Evolutionary conservation across 805 yeast species (phyloP), one percentile per base, ranked within the genome.

Genomic region (Blastobotrys robertii): DNA sequence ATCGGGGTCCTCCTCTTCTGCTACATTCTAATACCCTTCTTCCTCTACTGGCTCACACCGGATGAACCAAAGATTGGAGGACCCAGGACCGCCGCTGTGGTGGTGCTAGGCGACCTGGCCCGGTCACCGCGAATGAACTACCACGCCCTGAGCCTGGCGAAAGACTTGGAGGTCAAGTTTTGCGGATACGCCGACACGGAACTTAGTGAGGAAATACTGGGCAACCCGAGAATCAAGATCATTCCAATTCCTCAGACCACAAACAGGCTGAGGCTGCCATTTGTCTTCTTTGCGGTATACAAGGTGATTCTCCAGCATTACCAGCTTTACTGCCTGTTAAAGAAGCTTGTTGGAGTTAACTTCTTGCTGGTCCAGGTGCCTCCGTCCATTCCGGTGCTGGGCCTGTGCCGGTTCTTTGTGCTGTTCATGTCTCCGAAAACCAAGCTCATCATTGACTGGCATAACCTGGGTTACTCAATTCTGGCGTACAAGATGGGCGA

Each of bases 91-190:
- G 78, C 85, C 4, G 71, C 83, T 8, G 77, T 92, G 13, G 72
- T 85, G 49, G 98, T 92, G 2, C 65, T 92, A 13, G 98, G 98
- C 1, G 97, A 90, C 57, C 58, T 92, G 42, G 96, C 95, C 10
- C 94, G 87, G 57, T 88, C 97, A 0, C 98, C 98, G 5, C 70
- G 98, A 46, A 92, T 90, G 83, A 73, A 81, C 51, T 84, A 90
- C 62, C 98, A 92, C 59, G 95, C 94, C 0, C 64, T 70, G 44
- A 81, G 90, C 43, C 78, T 92, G 52, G 73, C 82, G n/a, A 60
- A 69, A 29, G 55, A 62, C 1, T 82, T 79, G 60, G 67, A 69
- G 37, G 97, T 92, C 3, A 84, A 81, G 45, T 60, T 92, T 30
- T 83, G 94, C 59, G 98, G 98, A 0, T 90, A 88, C 47, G 48